phyloP scores from a whole-genome alignment of 495 filamentous ascomycete species.

The Penicillium diatomitis region DNA sequence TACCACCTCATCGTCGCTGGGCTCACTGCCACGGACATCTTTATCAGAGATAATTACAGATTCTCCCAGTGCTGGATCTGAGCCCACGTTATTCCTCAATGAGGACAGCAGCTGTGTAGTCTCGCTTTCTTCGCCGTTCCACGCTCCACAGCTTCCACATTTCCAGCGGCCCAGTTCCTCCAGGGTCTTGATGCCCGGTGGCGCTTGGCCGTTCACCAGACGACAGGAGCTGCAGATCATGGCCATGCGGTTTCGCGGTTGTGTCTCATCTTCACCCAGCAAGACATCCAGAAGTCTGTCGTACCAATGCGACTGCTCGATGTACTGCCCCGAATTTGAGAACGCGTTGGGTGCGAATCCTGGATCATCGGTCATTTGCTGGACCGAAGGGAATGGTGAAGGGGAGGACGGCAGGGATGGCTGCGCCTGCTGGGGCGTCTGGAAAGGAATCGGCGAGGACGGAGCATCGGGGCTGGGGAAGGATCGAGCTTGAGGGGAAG shows the following conservation, averaged over 20 bases:
- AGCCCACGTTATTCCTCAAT: slow-evolving; percentile 18
- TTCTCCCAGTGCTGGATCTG: slow-evolving; percentile 14
- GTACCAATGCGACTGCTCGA: slow-evolving; percentile 68
- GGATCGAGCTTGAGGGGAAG: slow-evolving; percentile 11
- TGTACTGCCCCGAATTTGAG: slow-evolving; percentile 35
- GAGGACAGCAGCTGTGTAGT: slow-evolving; percentile 48
- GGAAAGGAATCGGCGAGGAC: slow-evolving; percentile 16
- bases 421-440: slow-evolving; percentile 2
- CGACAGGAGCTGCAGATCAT: slow-evolving; percentile 78
- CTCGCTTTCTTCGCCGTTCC: slow-evolving; percentile 76
- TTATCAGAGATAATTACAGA: slow-evolving; percentile 13
- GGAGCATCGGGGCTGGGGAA: slow-evolving; percentile 5
- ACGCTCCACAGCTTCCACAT: slow-evolving; percentile 73
- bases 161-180: slow-evolving; percentile 83
- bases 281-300: slow-evolving; percentile 87
- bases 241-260: slow-evolving; percentile 80
- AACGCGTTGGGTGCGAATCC: slow-evolving; percentile 57
- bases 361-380: slow-evolving; percentile 21
- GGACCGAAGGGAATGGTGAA: slow-evolving; percentile 9
- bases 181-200: slow-evolving; percentile 69
- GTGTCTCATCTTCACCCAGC: slow-evolving; percentile 90
- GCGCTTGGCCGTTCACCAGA: slow-evolving; percentile 92
- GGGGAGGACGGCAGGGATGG: slow-evolving; percentile 9
- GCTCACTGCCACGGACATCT: slow-evolving; percentile 11
- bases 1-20: slow-evolving; percentile 21